phyloP scores from a whole-genome alignment of 176 grass and related monocot genomes.

The Eragrostis nindensis region DNA sequence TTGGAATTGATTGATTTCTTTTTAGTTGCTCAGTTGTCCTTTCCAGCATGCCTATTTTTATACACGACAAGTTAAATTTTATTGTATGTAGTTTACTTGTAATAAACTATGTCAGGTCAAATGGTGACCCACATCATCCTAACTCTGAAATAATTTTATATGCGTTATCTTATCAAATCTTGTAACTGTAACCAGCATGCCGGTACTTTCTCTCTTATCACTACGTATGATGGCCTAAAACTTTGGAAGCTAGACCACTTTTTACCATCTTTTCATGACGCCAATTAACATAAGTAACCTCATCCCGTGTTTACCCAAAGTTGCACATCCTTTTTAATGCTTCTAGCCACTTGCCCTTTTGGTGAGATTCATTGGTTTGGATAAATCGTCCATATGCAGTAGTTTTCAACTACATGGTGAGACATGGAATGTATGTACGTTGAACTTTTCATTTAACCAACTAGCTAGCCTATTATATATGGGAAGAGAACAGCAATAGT shows the following conservation, averaged over 20 bases:
- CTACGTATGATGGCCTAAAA: constrained; percentile 48
- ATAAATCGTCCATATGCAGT: constrained; percentile 13
- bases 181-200: constrained; percentile 48
- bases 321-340: constrained; percentile 33
- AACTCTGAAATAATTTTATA: constrained; percentile 47
- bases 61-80: constrained; percentile 37
- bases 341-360: constrained; percentile 31
- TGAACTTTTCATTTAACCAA: constrained; percentile 33
- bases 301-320: constrained; percentile 34
- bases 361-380: constrained; percentile 30
- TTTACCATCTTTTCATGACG: constrained; percentile 58
- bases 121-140: constrained; percentile 45
- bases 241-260: constrained; percentile 55
- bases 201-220: constrained; percentile 50
- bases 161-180: constrained; percentile 36
- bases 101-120: constrained; percentile 62
- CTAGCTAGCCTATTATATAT: constrained; percentile 18
- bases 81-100: constrained; percentile 43
- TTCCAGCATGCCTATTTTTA: constrained; percentile 53
- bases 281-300: constrained; percentile 54
- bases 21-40: constrained; percentile 32
- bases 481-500: constrained; percentile 26
- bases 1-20: constrained; percentile 46
- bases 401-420: constrained; percentile 44
- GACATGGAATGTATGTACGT: constrained; percentile 22